Percentiles rank a stretch among this genome's conserved stretches.
Evolutionary conservation across 2,329 filamentous ascomycete species (phyloP).

Genomic region (Trichoderma breve): DNA sequence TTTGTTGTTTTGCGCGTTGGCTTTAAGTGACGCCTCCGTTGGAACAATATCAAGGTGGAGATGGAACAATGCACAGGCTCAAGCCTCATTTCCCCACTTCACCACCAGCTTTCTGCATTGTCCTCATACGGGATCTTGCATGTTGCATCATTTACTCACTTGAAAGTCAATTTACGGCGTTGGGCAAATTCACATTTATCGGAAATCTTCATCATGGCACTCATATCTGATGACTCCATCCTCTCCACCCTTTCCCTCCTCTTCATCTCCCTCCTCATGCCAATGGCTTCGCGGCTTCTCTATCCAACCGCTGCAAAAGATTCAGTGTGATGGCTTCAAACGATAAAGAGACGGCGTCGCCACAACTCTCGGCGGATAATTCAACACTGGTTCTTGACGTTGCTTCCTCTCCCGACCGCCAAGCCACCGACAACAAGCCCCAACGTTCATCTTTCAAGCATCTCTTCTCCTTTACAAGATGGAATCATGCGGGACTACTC

Average conservation of each 20-base stretch:
- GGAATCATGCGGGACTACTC: conserved; percentile 55
- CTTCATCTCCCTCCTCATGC: not conserved
- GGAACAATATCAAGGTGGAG: conserved; percentile 20
- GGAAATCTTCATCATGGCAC: not conserved
- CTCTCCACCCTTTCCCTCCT: not conserved
- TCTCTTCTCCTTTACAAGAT: conserved; percentile 73
- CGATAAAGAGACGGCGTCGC: not conserved
- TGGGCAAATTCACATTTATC: not conserved
- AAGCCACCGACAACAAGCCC: not conserved
- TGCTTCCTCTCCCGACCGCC: not conserved
- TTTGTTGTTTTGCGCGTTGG: not conserved
- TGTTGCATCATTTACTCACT: not conserved
- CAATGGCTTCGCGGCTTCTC: not conserved
- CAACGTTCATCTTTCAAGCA: conserved; percentile 36
- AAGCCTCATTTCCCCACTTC: not conserved
- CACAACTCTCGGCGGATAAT: not conserved
- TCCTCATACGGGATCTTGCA: conserved; percentile 1
- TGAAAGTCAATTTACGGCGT: not conserved
- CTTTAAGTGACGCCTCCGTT: not conserved
- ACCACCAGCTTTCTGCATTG: not conserved
- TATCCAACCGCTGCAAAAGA: not conserved
- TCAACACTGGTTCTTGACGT: not conserved
- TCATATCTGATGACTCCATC: not conserved
- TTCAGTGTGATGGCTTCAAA: conserved; percentile 11
- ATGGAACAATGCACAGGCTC: conserved; percentile 1